Base-by-base conservation (phyloP, 768 basidiomycete genomes). In the Clathrus columnatus region DNA sequence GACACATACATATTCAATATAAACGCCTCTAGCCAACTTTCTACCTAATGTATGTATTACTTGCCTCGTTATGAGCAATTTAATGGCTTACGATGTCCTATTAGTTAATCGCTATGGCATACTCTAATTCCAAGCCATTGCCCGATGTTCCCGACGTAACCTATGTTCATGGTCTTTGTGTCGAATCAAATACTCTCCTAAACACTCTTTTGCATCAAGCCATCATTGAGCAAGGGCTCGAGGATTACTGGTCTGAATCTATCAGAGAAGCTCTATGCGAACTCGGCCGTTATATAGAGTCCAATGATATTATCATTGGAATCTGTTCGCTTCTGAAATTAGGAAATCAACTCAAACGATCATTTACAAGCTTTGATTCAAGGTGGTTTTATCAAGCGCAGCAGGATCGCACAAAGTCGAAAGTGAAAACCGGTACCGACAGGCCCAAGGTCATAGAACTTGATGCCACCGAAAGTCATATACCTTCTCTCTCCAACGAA, bases 191-290 rank as follows among this genome's bases (percentile, higher is more conserved):
- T 43, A 21, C 23, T 7, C 57, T 54, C 24, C 23, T 58, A 4
- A 26, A 6, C 23, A 8, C 45, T 24, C 32, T 54, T 26, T 23
- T 59, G 21, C 41, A 43, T 18, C 48, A 28, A 14, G 43, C 26
- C 28, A 32, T 56, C 21, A 30, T 51, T 18, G 58, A 54, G 28
- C 48, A 59, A 50, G 48, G 53, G 10, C 48, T 59, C 17, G 58
- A 59, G n/a, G 26, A 28, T 20, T 45, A 28, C 8, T 83, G 81
- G 80, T 69, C 68, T 1, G 61, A 59, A 42, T 71, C 67, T 4
- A 60, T 84, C 8, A 76, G 81, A 62, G 69, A 70, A 21, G 78
- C 68, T 1, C 62, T 83, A 30, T 75, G 76, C 57, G 73, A 72
- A 42, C 63, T 85, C 0, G 71, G 76, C 0, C 63, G 62, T 8